phyloP scores from a whole-genome alignment of 176 grass and related monocot genomes.

The Carex myosuroides region DNA sequence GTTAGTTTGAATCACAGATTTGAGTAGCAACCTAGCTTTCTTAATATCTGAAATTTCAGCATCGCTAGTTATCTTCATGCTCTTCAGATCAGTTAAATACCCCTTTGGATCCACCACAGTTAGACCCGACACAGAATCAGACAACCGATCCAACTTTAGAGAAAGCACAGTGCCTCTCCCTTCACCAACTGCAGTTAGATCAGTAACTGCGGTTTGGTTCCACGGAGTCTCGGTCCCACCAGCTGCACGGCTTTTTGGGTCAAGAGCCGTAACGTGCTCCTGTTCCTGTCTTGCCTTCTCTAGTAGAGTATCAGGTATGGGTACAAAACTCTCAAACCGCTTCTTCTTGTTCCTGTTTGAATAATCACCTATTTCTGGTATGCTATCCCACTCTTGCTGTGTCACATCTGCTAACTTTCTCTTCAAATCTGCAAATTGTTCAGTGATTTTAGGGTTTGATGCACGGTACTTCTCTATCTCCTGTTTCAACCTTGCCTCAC shows the following conservation, averaged over 20 bases:
- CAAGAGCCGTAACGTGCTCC: constrained; percentile 83
- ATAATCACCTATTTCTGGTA: constrained; percentile 90
- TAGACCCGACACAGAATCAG: constrained; percentile 78
- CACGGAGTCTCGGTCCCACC: constrained; percentile 78
- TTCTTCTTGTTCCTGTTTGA: constrained; percentile 88
- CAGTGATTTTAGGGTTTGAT: constrained; percentile 93
- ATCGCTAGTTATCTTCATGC: constrained; percentile 96
- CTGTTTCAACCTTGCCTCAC: constrained; percentile 80
- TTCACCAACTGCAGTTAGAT: constrained; percentile 84
- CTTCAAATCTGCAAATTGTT: constrained; percentile 86
- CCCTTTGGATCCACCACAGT: constrained; percentile 96
- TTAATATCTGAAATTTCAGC: constrained; percentile 96
- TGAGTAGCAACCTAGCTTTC: constrained; percentile 73
- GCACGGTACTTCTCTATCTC: constrained; percentile 96
- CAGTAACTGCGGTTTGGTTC: constrained; percentile 75
- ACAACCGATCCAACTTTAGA: constrained; percentile 72
- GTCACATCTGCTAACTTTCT: constrained; percentile 62
- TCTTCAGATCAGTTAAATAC: constrained; percentile 81
- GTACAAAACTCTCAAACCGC: constrained; percentile 91
- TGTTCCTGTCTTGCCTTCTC: constrained; percentile 97
- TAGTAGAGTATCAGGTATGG: constrained; percentile 67
- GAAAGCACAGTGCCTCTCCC: constrained; percentile 91
- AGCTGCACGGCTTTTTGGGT: constrained; percentile 63
- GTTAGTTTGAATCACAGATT: constrained; percentile 87
- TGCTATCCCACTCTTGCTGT: constrained; percentile 74